These are phyloP conservation scores for Tricholoma bakamatsutake DNA, from an alignment of 768 basidiomycete species.

Conservation along the genomic window DNA sequence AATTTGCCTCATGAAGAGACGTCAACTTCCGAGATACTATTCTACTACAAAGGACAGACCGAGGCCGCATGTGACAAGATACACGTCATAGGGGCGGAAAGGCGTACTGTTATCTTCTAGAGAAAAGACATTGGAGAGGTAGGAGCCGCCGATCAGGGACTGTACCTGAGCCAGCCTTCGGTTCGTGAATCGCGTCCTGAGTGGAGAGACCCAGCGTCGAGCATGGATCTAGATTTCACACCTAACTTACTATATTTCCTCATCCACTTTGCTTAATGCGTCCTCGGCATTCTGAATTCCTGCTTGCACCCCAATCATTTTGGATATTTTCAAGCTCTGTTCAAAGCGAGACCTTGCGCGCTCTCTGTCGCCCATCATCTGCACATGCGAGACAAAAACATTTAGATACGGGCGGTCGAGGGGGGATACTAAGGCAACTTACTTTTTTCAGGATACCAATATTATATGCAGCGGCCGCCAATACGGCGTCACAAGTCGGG, in stretches of 20 bases:
- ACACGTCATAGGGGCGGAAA: too few species aligned
- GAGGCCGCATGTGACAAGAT: too few species aligned
- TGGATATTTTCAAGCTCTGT: slow-evolving; percentile 31
- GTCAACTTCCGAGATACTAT: too few species aligned
- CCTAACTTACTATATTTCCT: background rate
- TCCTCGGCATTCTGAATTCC: slow-evolving; percentile 25
- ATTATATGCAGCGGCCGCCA: slow-evolving; percentile 57
- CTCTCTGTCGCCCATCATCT: slow-evolving; percentile 35
- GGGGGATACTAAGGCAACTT: slow-evolving; percentile 5
- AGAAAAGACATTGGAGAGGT: too few species aligned
- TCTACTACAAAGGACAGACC: too few species aligned
- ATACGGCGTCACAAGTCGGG: slow-evolving; percentile 46
- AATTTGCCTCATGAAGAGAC: too few species aligned
- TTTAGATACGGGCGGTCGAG: background rate
- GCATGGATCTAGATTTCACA: background rate
- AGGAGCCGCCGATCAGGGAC: too few species aligned
- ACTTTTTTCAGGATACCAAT: slow-evolving; percentile 51
- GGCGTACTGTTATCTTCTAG: too few species aligned
- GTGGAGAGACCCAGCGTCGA: background rate
- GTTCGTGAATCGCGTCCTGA: too few species aligned
- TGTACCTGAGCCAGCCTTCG: too few species aligned
- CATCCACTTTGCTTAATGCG: slow-evolving; percentile 17
- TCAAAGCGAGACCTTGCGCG: slow-evolving; percentile 28
- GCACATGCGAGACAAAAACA: background rate
- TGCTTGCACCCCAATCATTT: slow-evolving; percentile 28